A percentile compares a stretch with the other conserved stretches of the same genome.
Conservation (phyloP, 2,329 filamentous ascomycete species). For the Colletotrichum simmondsii region DNA sequence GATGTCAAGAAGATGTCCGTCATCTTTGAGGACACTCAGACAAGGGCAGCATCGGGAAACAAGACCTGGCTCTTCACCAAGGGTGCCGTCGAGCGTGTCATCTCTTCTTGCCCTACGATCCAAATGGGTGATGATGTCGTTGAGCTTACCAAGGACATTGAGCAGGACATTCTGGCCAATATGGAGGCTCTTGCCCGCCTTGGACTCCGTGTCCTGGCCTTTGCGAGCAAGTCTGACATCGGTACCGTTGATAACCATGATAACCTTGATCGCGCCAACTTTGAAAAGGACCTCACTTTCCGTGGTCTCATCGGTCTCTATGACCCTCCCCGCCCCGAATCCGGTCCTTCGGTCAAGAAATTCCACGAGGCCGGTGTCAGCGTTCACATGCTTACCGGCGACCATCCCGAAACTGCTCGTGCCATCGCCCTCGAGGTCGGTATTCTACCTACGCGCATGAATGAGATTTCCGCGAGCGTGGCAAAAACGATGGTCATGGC, state of each 20-base stretch:
- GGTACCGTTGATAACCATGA: conserved; percentile 46
- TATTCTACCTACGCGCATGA: conserved; percentile 65
- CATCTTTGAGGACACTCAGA: conserved; percentile 62
- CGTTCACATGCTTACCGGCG: conserved; percentile 78
- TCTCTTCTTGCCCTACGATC: conserved; percentile 69
- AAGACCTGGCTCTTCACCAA: conserved; percentile 68
- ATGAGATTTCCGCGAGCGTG: conserved; percentile 62
- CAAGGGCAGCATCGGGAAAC: conserved; percentile 24
- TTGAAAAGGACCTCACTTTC: conserved; percentile 73
- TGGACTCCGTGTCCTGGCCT: conserved; percentile 75
- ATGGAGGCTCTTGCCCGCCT: conserved; percentile 76
- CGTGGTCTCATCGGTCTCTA: conserved; percentile 79
- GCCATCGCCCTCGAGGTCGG: conserved; percentile 74
- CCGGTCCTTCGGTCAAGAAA: conserved; percentile 65
- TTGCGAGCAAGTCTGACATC: conserved; percentile 65
- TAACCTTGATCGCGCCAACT: conserved; percentile 61
- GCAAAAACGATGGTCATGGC: conserved; percentile 73
- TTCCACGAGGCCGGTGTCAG: conserved; percentile 72
- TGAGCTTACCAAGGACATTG: conserved; percentile 63
- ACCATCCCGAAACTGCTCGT: conserved; percentile 72
- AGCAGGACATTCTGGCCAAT: conserved; percentile 69
- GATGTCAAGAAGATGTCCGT: conserved; percentile 83
- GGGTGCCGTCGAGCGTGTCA: conserved; percentile 76
- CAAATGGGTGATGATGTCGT: conserved; percentile 54
- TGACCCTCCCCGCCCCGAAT: conserved; percentile 77